Conservation (phyloP, 768 basidiomycete genomes). For the Tricholoma sp. region DNA sequence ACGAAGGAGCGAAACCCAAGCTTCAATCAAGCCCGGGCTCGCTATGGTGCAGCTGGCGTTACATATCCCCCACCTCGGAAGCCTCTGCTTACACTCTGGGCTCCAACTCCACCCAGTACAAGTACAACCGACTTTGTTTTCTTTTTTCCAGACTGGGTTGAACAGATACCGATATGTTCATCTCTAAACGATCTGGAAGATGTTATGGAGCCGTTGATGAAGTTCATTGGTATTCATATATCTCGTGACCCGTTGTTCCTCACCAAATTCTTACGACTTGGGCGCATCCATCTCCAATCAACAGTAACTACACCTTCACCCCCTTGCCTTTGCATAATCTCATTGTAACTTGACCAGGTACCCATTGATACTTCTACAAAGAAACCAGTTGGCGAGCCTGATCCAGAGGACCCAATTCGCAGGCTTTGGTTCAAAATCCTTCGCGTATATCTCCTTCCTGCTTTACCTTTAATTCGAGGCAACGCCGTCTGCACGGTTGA, state of each 20-base stretch:
- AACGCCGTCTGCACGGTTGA: conserved; percentile 90
- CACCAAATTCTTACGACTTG: conserved; percentile 76
- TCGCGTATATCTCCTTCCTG: conserved; percentile 79
- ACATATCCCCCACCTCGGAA: conserved; percentile 52
- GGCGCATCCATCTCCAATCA: conserved; percentile 54
- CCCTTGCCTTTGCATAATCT: neutral
- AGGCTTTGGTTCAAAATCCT: conserved; percentile 81
- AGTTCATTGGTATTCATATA: conserved; percentile 74
- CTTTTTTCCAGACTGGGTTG: conserved; percentile 85
- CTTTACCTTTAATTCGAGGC: conserved; percentile 76
- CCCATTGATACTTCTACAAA: conserved; percentile 57
- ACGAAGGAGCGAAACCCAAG: conserved; percentile 57
- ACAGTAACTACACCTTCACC: conserved; percentile 32
- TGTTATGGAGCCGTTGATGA: conserved; percentile 75
- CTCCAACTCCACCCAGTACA: conserved; percentile 80
- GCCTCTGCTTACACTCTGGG: conserved; percentile 63
- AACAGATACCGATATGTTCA: conserved; percentile 61
- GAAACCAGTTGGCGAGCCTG: conserved; percentile 47
- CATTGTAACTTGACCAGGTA: conserved; percentile 24
- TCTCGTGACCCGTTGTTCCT: conserved; percentile 75
- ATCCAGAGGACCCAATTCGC: conserved; percentile 56
- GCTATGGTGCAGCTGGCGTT: conserved; percentile 57
- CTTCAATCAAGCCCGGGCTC: conserved; percentile 57
- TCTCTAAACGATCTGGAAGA: conserved; percentile 64
- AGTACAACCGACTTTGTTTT: conserved; percentile 74